These are phyloP conservation scores for Asterochloris erici DNA, from an alignment of 139 green algal species.

Conservation along the genomic window DNA sequence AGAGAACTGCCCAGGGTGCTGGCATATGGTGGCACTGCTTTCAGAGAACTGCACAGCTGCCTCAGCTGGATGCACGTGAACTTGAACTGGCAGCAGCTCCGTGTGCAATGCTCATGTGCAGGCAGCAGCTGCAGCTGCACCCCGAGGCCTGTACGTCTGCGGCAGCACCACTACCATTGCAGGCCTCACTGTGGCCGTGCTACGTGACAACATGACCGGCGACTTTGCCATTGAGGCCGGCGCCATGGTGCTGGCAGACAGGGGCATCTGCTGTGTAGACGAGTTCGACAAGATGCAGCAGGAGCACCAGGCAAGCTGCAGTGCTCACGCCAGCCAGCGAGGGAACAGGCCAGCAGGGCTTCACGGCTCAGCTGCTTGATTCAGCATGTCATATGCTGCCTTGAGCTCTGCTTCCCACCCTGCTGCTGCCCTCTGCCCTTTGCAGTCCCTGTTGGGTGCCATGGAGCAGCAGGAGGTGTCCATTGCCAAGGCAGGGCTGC, in stretches of 20 bases:
- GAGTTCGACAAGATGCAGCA: conserved; percentile 92
- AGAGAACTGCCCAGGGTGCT: too few relatives aligned
- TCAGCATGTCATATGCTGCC: too few relatives aligned
- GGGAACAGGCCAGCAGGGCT: too few relatives aligned
- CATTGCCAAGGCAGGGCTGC: conserved; percentile 90
- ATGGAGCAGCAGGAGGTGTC: conserved; percentile 90
- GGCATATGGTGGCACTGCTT: not conserved
- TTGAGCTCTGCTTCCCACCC: not conserved
- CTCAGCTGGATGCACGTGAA: not conserved
- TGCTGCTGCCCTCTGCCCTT: not conserved
- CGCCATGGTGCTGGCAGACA: conserved; percentile 81
- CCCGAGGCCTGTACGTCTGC: conserved; percentile 91
- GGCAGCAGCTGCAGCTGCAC: conserved; percentile 64
- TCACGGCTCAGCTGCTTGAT: too few relatives aligned
- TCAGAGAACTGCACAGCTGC: not conserved
- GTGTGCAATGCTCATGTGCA: conserved; percentile 27
- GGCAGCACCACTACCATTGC: conserved; percentile 69
- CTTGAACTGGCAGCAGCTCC: not conserved
- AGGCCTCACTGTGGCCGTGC: conserved; percentile 83
- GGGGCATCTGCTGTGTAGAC: conserved; percentile 87
- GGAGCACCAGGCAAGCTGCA: conserved; percentile 35
- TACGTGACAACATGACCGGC: conserved; percentile 56
- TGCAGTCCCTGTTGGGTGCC: conserved; percentile 78
- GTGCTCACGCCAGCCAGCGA: not conserved
- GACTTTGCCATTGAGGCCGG: conserved; percentile 84